Percentiles rank a stretch among this genome's conserved stretches.
Evolutionary conservation across 202 grass and related monocot genomes (phyloP).

Genomic region (Panicum virgatum): DNA sequence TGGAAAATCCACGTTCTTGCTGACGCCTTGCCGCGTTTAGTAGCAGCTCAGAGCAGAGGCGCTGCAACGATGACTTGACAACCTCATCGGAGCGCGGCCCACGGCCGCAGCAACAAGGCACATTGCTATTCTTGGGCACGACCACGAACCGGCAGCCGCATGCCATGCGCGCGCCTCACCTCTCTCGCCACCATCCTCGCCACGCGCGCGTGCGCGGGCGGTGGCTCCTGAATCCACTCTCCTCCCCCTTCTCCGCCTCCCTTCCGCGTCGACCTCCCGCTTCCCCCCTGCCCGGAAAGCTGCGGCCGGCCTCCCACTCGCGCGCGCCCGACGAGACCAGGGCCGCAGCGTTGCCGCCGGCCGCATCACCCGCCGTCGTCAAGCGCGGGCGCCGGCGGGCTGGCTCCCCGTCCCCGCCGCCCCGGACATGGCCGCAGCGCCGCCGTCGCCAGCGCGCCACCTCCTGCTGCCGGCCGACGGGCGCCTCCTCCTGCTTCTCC

Average conservation of each 20-base stretch:
- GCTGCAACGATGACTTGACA: neutral
- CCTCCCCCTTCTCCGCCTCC: conserved; percentile 4
- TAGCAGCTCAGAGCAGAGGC: too few species aligned
- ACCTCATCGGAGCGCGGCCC: conserved; percentile 10
- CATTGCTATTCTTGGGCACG: conserved; percentile 43
- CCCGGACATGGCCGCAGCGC: conserved; percentile 51
- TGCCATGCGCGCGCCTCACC: neutral
- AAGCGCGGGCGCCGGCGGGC: conserved; percentile 68
- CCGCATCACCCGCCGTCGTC: conserved; percentile 53
- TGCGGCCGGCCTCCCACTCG: neutral
- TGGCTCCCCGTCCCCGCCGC: conserved; percentile 42
- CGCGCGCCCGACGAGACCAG: conserved; percentile 6
- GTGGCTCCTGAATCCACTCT: conserved; percentile 42
- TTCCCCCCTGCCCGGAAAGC: neutral
- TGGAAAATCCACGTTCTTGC: too few species aligned
- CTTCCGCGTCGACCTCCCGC: conserved; percentile 13
- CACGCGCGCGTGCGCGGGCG: neutral
- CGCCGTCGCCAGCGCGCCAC: neutral
- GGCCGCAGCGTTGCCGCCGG: conserved; percentile 5
- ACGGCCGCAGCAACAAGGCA: neutral
- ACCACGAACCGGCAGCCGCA: neutral
- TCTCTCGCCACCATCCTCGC: conserved; percentile 32
- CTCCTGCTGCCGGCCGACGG: neutral
- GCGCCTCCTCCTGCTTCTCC: neutral
- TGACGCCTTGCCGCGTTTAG: too few species aligned